These are phyloP conservation scores for Amorphotheca resinae DNA, from an alignment of 495 filamentous ascomycete species.

Conservation along the genomic window DNA sequence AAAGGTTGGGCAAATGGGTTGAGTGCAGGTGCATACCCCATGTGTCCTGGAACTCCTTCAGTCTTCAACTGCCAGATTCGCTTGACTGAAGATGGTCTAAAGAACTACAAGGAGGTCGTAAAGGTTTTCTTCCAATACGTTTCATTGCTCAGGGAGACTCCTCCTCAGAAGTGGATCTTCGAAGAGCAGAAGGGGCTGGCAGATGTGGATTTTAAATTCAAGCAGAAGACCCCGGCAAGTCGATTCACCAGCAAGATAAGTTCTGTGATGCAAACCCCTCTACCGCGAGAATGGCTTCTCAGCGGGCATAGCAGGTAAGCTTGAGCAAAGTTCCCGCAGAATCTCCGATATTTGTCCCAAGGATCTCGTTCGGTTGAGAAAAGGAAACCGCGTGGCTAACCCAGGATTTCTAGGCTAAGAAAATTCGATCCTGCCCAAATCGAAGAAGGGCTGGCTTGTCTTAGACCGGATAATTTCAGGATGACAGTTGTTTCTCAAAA, in stretches of 20 bases:
- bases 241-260: conserved; percentile 76
- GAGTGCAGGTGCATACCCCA: conserved; percentile 56
- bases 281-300: conserved; percentile 76
- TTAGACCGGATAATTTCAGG: conserved; percentile 83
- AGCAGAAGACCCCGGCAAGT: conserved; percentile 80
- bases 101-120: conserved; percentile 74
- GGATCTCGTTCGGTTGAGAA: not conserved
- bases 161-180: conserved; percentile 85
- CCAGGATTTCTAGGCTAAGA: conserved; percentile 32
- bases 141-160: conserved; percentile 65
- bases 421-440: conserved; percentile 70
- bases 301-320: conserved; percentile 46
- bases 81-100: conserved; percentile 70
- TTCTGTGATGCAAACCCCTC: conserved; percentile 76
- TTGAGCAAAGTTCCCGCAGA: not conserved
- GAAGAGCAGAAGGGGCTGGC: conserved; percentile 80
- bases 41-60: conserved; percentile 69
- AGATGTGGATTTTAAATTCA: conserved; percentile 89
- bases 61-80: conserved; percentile 72
- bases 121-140: conserved; percentile 93
- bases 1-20: conserved; percentile 93
- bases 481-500: conserved; percentile 70
- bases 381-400: not conserved
- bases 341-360: not conserved
- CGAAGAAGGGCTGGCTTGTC: conserved; percentile 56